phyloP scores from a whole-genome alignment of 345 rosid species.

The Lenwebbia sp. region DNA sequence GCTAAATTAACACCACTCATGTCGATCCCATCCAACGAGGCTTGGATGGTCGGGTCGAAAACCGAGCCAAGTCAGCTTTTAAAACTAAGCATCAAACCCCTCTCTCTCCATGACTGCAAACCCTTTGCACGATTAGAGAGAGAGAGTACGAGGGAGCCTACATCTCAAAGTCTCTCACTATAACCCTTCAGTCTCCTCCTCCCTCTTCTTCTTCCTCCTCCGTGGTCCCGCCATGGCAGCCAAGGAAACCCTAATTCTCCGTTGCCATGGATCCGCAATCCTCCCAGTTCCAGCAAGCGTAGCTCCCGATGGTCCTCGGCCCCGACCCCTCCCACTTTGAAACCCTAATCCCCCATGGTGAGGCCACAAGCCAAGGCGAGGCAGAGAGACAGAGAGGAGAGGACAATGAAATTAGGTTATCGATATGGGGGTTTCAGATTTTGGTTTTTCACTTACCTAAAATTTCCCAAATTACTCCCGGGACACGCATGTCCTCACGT shows the following conservation, averaged over 20 bases:
- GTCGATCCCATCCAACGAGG: too few species aligned
- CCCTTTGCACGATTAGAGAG: neutral
- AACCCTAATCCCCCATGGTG: constrained; percentile 47
- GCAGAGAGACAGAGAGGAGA: too few species aligned
- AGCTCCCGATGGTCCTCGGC: constrained; percentile 70
- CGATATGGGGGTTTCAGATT: too few species aligned
- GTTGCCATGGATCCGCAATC: constrained; percentile 60
- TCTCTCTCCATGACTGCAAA: neutral
- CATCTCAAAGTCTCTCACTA: neutral
- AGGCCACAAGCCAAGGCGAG: too few species aligned
- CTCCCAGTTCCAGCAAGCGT: constrained; percentile 66
- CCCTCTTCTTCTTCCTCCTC: neutral
- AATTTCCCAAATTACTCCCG: too few species aligned
- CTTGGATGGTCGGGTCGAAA: too few species aligned
- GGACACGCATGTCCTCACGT: too few species aligned
- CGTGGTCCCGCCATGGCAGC: neutral
- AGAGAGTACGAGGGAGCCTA: neutral
- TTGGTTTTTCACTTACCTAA: too few species aligned
- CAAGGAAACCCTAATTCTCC: neutral
- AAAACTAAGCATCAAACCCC: neutral
- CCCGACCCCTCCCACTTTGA: constrained; percentile 81
- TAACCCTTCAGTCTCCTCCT: neutral
- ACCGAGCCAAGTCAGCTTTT: too few species aligned
- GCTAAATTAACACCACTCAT: too few species aligned
- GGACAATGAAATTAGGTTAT: too few species aligned